Percentiles rank a stretch among this genome's conserved stretches.
These are phyloP conservation scores for Vaccinium darrowii DNA, from an alignment of 148 eudicot species.

Conservation along the genomic window DNA sequence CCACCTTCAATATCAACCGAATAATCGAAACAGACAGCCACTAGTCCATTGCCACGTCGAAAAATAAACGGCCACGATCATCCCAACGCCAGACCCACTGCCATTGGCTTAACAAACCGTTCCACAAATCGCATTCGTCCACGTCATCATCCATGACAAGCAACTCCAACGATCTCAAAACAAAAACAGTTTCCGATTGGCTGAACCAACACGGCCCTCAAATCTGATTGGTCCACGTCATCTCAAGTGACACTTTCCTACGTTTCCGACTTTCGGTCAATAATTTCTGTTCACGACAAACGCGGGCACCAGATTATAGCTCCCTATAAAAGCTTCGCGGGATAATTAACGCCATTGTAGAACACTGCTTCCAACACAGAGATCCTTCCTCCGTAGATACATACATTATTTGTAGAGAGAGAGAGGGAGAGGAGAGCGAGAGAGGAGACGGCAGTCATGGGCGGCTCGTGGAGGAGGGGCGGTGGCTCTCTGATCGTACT, in stretches of 20 bases:
- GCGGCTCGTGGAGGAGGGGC: conserved; percentile 21
- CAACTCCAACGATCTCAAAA: background rate
- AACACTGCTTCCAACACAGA: background rate
- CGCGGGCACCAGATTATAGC: background rate
- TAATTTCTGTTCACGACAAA: background rate
- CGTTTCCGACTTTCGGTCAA: background rate
- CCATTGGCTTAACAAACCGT: background rate
- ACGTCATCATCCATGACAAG: background rate
- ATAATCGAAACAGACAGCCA: background rate
- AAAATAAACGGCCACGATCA: background rate
- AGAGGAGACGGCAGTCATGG: conserved; percentile 17
- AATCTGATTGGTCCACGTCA: conserved; percentile 4
- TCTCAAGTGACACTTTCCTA: background rate
- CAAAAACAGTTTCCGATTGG: background rate
- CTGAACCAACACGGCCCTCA: background rate
- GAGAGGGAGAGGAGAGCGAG: background rate
- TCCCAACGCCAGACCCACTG: background rate
- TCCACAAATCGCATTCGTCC: background rate
- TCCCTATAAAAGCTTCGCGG: background rate
- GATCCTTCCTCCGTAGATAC: background rate
- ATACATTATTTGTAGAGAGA: background rate
- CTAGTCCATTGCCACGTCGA: background rate
- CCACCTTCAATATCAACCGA: no score
- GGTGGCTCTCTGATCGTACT: conserved; percentile 22
- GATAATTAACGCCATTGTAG: background rate